Percentiles rank a stretch among this genome's conserved stretches.
Conservation (phyloP, 2,329 filamentous ascomycete genomes). For the Proliferodiscus dingleyae region DNA sequence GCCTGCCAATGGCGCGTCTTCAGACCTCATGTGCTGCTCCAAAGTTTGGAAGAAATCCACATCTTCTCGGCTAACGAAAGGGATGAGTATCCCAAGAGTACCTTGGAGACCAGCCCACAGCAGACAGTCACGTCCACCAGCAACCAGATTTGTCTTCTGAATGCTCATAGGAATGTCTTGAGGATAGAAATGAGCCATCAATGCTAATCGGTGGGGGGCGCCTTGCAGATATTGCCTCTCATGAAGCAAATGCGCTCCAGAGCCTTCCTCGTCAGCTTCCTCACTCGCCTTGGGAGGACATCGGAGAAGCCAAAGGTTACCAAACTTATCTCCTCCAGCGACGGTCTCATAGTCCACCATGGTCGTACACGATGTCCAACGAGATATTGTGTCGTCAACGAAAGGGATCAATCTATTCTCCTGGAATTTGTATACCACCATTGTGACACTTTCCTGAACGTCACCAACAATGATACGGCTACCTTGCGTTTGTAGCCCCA, state of each 20-base stretch:
- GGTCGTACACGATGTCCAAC: conserved; percentile 84
- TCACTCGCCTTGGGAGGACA: conserved; percentile 81
- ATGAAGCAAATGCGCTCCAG: conserved; percentile 85
- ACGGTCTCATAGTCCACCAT: conserved; percentile 98
- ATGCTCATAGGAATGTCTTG: conserved; percentile 92
- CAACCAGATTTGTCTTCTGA: conserved; percentile 81
- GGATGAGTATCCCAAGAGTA: conserved; percentile 87
- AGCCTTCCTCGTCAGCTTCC: conserved; percentile 87
- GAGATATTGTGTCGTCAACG: conserved; percentile 79
- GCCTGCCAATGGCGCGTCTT: conserved; percentile 83
- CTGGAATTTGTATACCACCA: conserved; percentile 87
- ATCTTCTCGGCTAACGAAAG: conserved; percentile 86
- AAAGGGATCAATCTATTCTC: conserved; percentile 93
- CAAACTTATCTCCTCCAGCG: conserved; percentile 95
- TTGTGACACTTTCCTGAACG: conserved; percentile 85
- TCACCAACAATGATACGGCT: conserved; percentile 90
- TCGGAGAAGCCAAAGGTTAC: conserved; percentile 89
- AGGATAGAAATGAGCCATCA: conserved; percentile 84
- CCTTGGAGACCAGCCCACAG: conserved; percentile 94
- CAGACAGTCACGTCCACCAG: conserved; percentile 85
- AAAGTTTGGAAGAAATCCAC: conserved; percentile 96
- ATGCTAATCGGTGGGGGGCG: conserved; percentile 73
- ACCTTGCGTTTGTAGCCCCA: conserved; percentile 83
- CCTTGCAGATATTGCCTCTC: conserved; percentile 88
- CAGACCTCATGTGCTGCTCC: conserved; percentile 79